A percentile compares a stretch with the other conserved stretches of the same genome.
These are phyloP conservation scores for Mrakia blollopis DNA, from an alignment of 768 basidiomycete species.

Conservation along the genomic window DNA sequence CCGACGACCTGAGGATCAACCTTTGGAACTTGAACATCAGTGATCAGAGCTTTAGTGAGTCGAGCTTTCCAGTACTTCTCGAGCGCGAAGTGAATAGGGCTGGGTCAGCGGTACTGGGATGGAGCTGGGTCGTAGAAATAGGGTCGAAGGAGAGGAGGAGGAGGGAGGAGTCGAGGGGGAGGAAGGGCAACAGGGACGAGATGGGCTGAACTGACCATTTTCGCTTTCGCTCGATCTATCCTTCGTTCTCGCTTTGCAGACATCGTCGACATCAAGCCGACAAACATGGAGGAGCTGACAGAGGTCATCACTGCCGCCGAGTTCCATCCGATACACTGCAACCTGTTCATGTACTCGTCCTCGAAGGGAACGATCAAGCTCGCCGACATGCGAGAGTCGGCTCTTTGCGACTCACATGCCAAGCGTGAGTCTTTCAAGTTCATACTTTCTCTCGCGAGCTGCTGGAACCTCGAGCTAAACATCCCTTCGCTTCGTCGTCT, in stretches of 20 bases:
- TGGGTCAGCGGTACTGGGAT: too few relatives aligned
- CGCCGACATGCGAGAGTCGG: constrained; percentile 98
- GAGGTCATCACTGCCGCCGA: constrained; percentile 99
- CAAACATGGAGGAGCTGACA: constrained; percentile 99
- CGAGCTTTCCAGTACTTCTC: too few relatives aligned
- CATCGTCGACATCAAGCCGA: constrained; percentile 99
- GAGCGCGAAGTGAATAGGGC: too few relatives aligned
- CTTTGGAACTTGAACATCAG: constrained; percentile 98
- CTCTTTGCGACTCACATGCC: constrained; percentile 89
- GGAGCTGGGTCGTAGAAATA: background rate
- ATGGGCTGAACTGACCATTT: background rate
- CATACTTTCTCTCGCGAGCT: background rate
- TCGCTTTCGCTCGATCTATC: too few relatives aligned
- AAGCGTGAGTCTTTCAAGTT: constrained; percentile 90
- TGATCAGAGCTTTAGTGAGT: constrained; percentile 97
- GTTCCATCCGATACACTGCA: constrained; percentile 96
- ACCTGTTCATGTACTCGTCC: constrained; percentile 98
- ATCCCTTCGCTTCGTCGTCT: background rate
- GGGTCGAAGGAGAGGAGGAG: too few relatives aligned
- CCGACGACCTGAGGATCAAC: constrained; percentile 96
- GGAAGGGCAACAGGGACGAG: background rate
- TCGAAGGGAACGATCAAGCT: constrained; percentile 99
- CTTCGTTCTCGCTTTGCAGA: constrained; percentile 55
- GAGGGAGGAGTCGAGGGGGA: background rate
- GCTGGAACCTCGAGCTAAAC: background rate